phyloP scores from a whole-genome alignment of 345 rosid species.

The Murraya koenigii region DNA sequence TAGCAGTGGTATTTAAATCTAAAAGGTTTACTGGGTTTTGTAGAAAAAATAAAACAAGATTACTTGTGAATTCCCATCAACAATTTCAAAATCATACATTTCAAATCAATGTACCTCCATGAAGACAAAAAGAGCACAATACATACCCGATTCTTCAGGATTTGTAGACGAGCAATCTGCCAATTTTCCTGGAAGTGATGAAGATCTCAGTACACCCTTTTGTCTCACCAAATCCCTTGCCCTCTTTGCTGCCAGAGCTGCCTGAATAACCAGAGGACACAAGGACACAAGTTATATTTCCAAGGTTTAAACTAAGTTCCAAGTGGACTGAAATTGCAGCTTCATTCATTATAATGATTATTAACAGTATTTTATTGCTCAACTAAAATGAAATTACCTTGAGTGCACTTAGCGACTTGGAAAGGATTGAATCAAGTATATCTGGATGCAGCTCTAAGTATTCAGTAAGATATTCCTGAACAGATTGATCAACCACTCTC shows the following conservation, averaged over 20 bases:
- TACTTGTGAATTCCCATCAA: background rate
- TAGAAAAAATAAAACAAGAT: background rate
- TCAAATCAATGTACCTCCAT: background rate
- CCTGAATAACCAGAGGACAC: constrained; percentile 42
- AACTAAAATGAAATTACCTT: constrained; percentile 51
- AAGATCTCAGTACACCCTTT: constrained; percentile 82
- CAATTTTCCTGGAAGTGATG: constrained; percentile 98
- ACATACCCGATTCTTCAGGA: constrained; percentile 90
- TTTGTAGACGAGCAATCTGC: constrained; percentile 92
- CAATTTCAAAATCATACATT: background rate
- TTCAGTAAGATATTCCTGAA: constrained; percentile 94
- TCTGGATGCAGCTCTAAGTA: constrained; percentile 96
- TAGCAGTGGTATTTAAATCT: background rate
- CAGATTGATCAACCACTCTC: constrained; percentile 86
- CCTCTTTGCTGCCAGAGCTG: constrained; percentile 97
- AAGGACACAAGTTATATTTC: background rate
- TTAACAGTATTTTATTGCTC: background rate
- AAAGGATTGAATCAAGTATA: constrained; percentile 82
- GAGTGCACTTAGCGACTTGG: constrained; percentile 92
- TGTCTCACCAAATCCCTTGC: constrained; percentile 95
- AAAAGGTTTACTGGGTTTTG: background rate
- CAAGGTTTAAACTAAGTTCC: background rate
- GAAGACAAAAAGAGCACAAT: background rate
- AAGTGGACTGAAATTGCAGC: background rate
- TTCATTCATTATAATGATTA: background rate